These are phyloP conservation scores for Quercus phellos DNA, from an alignment of 331 rosid genomes.

Conservation along the genomic window DNA sequence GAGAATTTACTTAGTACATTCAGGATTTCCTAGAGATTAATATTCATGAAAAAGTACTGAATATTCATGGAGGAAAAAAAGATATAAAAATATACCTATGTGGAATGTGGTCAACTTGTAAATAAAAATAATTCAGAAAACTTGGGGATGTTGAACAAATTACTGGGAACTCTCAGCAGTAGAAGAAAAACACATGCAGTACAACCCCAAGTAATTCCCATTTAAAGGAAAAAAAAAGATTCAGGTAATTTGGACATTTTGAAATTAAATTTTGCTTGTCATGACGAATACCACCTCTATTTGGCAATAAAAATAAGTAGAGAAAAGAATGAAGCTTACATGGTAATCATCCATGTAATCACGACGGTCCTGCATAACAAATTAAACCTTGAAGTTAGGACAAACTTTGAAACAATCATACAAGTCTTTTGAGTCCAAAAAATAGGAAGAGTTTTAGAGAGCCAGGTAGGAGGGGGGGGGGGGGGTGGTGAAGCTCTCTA, in stretches of 20 bases:
- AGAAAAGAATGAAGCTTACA: conserved; percentile 39
- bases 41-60: no score
- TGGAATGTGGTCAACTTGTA: no score
- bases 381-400: not conserved
- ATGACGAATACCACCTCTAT: conserved; percentile 5
- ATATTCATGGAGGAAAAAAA: no score
- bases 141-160: no score
- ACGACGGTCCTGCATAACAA: conserved; percentile 45
- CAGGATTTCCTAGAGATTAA: no score
- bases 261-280: not conserved
- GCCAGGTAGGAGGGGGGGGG: no score
- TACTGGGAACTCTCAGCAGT: no score
- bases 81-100: no score
- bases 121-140: no score
- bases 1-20: no score
- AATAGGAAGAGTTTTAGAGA: not conserved
- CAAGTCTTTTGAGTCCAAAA: not conserved
- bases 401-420: not conserved
- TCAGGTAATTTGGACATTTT: not conserved
- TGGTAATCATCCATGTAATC: conserved; percentile 62
- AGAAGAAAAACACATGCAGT: not conserved
- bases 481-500: no score
- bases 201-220: not conserved
- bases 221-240: not conserved
- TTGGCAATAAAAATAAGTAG: conserved; percentile 6